These are phyloP conservation scores for Fusarium tanahbumbuense DNA, from an alignment of 2,329 filamentous ascomycete genomes.

Conservation along the genomic window DNA sequence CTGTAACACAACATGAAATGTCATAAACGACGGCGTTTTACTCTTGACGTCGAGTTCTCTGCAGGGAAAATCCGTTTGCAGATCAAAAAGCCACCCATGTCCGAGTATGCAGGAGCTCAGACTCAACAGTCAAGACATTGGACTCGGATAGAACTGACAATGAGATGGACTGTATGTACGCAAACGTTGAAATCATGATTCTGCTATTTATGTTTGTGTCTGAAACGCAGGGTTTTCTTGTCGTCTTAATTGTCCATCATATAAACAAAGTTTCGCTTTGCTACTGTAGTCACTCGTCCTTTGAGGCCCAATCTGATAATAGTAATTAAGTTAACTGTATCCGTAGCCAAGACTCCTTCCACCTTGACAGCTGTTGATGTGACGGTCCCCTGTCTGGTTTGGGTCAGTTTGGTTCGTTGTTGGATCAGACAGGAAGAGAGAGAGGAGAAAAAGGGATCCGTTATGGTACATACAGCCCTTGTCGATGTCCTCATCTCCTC, in stretches of 20 bases:
- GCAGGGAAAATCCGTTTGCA: conserved; percentile 33
- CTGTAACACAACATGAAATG: conserved; percentile 30
- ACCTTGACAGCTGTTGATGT: conserved; percentile 17
- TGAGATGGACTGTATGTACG: neutral
- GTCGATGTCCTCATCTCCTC: conserved; percentile 32
- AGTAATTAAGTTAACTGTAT: neutral
- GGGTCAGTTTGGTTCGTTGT: conserved; percentile 22
- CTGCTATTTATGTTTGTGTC: neutral
- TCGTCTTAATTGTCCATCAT: conserved; percentile 23
- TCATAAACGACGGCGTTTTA: conserved; percentile 19
- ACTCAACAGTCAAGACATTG: neutral
- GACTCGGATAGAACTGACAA: neutral
- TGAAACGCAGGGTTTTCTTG: neutral
- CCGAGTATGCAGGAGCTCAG: conserved; percentile 30
- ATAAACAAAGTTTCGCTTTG: conserved; percentile 36
- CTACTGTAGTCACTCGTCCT: conserved; percentile 4
- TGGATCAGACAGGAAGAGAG: conserved; percentile 20
- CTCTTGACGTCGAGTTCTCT: conserved; percentile 9
- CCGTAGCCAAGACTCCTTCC: conserved; percentile 22
- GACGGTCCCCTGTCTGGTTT: conserved; percentile 33
- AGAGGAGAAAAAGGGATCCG: conserved; percentile 36
- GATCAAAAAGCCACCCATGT: conserved; percentile 32
- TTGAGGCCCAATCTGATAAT: neutral
- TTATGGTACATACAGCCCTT: conserved; percentile 34
- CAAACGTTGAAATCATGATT: conserved; percentile 23